Conservation (phyloP, 2,329 filamentous ascomycete species). For the Aureobasidium mangrovei region DNA sequence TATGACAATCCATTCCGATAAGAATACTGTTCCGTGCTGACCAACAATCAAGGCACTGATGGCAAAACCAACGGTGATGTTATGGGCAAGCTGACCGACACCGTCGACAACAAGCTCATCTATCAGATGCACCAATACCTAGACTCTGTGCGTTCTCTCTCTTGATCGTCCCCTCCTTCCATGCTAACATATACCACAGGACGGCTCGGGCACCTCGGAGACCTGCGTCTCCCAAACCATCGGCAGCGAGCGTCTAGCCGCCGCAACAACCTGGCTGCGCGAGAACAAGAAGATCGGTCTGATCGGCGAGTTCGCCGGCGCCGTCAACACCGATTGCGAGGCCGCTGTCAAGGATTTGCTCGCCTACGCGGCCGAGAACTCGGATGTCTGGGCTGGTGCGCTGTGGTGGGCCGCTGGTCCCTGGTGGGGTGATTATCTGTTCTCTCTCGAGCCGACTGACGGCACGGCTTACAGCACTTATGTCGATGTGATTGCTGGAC, state of each 20-base stretch:
- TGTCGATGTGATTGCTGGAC: neutral
- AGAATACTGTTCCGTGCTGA: no score
- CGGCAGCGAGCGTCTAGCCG: constrained; percentile 41
- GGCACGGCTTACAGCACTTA: constrained; percentile 5
- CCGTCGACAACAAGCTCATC: constrained; percentile 43
- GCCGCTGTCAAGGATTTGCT: constrained; percentile 43
- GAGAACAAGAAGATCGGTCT: constrained; percentile 45
- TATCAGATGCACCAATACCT: constrained; percentile 58
- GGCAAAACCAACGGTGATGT: constrained; percentile 35
- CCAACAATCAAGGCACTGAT: constrained; percentile 31
- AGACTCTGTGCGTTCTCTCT: constrained; percentile 30
- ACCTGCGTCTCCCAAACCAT: constrained; percentile 47
- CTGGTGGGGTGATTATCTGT: constrained; percentile 32
- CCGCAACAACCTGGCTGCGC: constrained; percentile 47
- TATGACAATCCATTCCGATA: no score
- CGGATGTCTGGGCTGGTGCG: constrained; percentile 46
- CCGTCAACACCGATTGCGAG: constrained; percentile 42
- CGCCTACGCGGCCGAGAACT: constrained; percentile 39
- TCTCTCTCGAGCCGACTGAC: constrained; percentile 7
- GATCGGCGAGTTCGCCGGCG: constrained; percentile 48
- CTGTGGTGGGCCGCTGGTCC: constrained; percentile 50
- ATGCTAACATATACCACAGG: constrained; percentile 19
- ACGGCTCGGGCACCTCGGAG: constrained; percentile 44
- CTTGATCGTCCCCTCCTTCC: no score
- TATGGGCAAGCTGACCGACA: constrained; percentile 42